Percentiles rank a stretch among this genome's conserved stretches.
Conservation (phyloP, 2,329 filamentous ascomycete species). For the Ophiostoma quercus region DNA sequence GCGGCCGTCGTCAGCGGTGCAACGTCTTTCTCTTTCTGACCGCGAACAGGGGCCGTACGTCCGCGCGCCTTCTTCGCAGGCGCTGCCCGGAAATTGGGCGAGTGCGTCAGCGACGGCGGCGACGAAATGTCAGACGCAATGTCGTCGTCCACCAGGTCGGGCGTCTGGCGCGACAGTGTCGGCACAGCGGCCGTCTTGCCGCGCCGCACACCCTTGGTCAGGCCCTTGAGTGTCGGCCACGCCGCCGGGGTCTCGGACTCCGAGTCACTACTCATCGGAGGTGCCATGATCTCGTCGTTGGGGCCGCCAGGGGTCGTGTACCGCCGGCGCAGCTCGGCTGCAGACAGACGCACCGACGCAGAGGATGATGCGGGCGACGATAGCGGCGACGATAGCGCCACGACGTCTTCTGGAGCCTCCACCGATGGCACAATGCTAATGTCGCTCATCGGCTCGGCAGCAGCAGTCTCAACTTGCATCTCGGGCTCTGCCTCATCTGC, state of each 20-base stretch:
- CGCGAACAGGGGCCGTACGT: background rate
- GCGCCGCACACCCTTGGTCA: constrained; percentile 43
- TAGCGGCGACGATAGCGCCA: background rate
- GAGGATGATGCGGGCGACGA: constrained; percentile 31
- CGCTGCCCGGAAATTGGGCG: constrained; percentile 47
- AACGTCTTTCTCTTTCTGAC: background rate
- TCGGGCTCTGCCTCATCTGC: background rate
- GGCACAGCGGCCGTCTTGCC: constrained; percentile 23
- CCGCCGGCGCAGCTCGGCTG: constrained; percentile 28
- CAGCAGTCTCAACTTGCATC: background rate
- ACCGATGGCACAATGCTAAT: constrained; percentile 12
- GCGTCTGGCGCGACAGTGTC: constrained; percentile 37
- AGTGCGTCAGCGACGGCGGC: constrained; percentile 61
- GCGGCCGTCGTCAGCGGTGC: constrained; percentile 47
- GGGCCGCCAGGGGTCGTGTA: constrained; percentile 39
- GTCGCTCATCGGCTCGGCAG: constrained; percentile 7
- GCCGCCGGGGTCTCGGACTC: constrained; percentile 40
- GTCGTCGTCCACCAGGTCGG: constrained; percentile 38
- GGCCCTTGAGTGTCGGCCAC: constrained; percentile 50
- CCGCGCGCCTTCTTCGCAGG: constrained; percentile 19
- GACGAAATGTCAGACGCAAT: constrained; percentile 52
- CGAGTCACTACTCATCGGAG: constrained; percentile 51
- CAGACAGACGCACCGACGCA: constrained; percentile 28
- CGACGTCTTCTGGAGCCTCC: background rate
- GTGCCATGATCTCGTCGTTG: constrained; percentile 44